Percentiles rank a stretch among this genome's conserved stretches.
Conservation (phyloP, 495 filamentous ascomycete genomes). For the Xylaria venustula region DNA sequence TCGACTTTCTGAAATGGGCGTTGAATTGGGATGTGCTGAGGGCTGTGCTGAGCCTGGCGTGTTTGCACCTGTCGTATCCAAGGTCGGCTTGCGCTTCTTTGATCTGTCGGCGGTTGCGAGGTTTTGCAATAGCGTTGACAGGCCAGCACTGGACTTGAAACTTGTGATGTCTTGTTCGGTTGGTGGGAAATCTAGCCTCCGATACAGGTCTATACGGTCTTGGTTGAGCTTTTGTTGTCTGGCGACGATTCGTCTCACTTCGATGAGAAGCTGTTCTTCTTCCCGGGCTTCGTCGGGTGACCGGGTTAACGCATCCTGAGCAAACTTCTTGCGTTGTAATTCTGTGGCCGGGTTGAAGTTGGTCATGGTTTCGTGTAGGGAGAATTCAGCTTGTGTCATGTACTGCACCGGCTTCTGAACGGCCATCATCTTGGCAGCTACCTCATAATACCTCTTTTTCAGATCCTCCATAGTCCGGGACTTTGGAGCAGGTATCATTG, state of each 20-base stretch:
- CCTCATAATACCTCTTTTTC: conserved; percentile 84
- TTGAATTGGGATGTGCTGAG: conserved; percentile 31
- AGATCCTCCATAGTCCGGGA: conserved; percentile 79
- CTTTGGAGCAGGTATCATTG: conserved; percentile 46
- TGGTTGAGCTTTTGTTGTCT: conserved; percentile 78
- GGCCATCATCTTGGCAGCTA: conserved; percentile 82
- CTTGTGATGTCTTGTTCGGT: conserved; percentile 65
- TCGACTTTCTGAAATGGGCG: conserved; percentile 39
- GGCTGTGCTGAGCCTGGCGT: conserved; percentile 39
- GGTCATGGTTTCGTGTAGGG: conserved; percentile 75
- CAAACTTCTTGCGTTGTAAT: conserved; percentile 76
- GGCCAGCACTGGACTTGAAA: conserved; percentile 75
- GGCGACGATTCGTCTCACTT: conserved; percentile 84
- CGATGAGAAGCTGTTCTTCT: conserved; percentile 81
- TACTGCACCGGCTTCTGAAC: conserved; percentile 76
- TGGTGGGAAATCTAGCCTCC: conserved; percentile 75
- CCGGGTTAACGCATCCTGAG: conserved; percentile 71
- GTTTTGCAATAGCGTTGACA: conserved; percentile 75
- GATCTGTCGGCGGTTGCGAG: conserved; percentile 77
- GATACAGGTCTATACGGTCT: conserved; percentile 87
- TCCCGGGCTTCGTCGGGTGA: conserved; percentile 86
- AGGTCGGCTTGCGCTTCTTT: conserved; percentile 69
- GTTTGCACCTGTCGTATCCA: conserved; percentile 57
- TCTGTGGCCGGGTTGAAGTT: conserved; percentile 82
- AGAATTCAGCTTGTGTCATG: conserved; percentile 82